Evolutionary conservation across 495 filamentous ascomycete species (phyloP).

Genomic region (Hyaloscypha bicolor): DNA sequence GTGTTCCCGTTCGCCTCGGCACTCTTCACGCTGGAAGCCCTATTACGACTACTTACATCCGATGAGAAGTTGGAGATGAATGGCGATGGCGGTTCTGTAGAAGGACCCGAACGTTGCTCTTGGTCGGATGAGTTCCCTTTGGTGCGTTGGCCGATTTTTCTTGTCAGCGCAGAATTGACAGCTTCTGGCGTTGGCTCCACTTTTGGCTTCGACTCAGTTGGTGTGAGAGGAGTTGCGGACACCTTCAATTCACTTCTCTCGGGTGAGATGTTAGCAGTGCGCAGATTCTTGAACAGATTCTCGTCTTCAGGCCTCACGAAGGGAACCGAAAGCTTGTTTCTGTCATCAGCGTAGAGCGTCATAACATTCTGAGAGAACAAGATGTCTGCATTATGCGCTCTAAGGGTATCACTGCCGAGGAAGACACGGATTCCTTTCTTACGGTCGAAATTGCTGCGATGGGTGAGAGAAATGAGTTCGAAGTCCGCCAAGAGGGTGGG

Average conservation of each 20-base stretch:
- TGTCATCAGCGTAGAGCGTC: slow-evolving; percentile 81
- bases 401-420: slow-evolving; percentile 83
- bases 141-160: neutral
- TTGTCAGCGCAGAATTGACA: slow-evolving; percentile 12
- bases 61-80: slow-evolving; percentile 16
- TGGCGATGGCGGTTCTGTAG: slow-evolving; percentile 17
- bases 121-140: slow-evolving; percentile 11
- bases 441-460: slow-evolving; percentile 49
- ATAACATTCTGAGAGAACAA: slow-evolving; percentile 89
- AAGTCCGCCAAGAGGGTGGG: slow-evolving; percentile 80
- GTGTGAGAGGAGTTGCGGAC: slow-evolving; percentile 39
- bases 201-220: slow-evolving; percentile 25
- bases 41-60: slow-evolving; percentile 11
- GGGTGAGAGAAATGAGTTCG: slow-evolving; percentile 52
- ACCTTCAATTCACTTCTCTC: slow-evolving; percentile 52
- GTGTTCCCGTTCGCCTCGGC: slow-evolving; percentile 35
- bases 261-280: slow-evolving; percentile 55
- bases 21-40: slow-evolving; percentile 31
- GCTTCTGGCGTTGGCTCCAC: slow-evolving; percentile 17
- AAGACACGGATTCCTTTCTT: slow-evolving; percentile 73
- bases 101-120: neutral
- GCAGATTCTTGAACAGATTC: slow-evolving; percentile 72
- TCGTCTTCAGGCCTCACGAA: slow-evolving; percentile 94
- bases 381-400: slow-evolving; percentile 86
- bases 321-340: slow-evolving; percentile 87